Conservation (phyloP, 1,284 basidiomycete species). For the Cystobasidium sp. region DNA sequence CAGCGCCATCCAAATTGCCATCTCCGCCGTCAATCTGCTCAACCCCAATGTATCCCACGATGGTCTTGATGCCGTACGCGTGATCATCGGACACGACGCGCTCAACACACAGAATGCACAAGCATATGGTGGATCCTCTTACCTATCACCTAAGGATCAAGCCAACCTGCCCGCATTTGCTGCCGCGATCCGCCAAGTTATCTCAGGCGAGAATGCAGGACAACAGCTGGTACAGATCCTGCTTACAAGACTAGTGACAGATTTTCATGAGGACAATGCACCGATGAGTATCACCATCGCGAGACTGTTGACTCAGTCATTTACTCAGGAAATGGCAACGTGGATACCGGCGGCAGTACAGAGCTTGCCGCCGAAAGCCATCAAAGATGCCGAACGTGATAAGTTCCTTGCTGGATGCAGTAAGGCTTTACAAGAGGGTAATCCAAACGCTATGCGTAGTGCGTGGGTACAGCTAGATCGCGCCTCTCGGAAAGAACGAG, state of each 20-base stretch:
- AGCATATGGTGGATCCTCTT: background rate
- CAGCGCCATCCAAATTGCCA: conserved; percentile 71
- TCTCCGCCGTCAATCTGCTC: conserved; percentile 77
- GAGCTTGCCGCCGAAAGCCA: conserved; percentile 68
- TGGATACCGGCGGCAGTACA: conserved; percentile 77
- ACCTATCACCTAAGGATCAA: conserved; percentile 58
- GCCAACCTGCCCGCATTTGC: conserved; percentile 70
- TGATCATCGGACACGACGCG: conserved; percentile 68
- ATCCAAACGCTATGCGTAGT: conserved; percentile 19
- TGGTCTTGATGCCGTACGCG: conserved; percentile 77
- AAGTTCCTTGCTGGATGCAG: conserved; percentile 75
- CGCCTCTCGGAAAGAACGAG: conserved; percentile 27
- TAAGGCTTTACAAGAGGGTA: conserved; percentile 57
- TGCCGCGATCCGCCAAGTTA: conserved; percentile 67
- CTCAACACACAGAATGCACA: conserved; percentile 46
- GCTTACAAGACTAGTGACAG: conserved; percentile 76
- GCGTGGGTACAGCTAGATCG: conserved; percentile 29
- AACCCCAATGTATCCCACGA: conserved; percentile 79
- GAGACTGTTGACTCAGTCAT: conserved; percentile 68
- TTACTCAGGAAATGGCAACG: conserved; percentile 68
- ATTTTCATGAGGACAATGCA: conserved; percentile 85
- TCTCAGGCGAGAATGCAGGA: conserved; percentile 55
- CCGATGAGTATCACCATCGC: conserved; percentile 77
- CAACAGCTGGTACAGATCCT: conserved; percentile 60
- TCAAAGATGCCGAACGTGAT: conserved; percentile 71